phyloP scores from a whole-genome alignment of 129 eudicot genomes.

The Flaveria bidentis region DNA sequence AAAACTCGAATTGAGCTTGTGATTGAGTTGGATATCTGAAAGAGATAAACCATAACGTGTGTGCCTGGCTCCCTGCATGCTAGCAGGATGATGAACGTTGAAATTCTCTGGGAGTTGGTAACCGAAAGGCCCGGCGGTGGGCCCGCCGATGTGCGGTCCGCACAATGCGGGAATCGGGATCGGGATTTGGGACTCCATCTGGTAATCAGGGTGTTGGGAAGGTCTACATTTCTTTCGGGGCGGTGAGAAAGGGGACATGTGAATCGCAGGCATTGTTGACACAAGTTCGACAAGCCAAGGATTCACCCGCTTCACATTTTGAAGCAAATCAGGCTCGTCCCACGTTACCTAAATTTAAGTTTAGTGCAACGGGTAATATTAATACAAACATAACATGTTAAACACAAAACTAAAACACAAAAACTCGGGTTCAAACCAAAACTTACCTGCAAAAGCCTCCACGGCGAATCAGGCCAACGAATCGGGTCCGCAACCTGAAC shows the following conservation, averaged over 20 bases:
- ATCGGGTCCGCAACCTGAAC: slow-evolving; percentile 85
- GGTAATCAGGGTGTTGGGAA: slow-evolving; percentile 69
- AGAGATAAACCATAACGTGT: slow-evolving; percentile 75
- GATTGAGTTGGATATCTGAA: slow-evolving; percentile 70
- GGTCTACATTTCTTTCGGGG: slow-evolving; percentile 79
- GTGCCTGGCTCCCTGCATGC: slow-evolving; percentile 99
- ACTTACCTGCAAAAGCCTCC: slow-evolving; percentile 96
- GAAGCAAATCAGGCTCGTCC: slow-evolving; percentile 98
- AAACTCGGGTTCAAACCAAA: not conserved
- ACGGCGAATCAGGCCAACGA: slow-evolving; percentile 97
- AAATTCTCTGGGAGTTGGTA: slow-evolving; percentile 64
- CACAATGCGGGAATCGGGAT: slow-evolving; percentile 59
- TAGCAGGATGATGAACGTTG: slow-evolving; percentile 75
- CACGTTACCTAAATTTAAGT: slow-evolving; percentile 63
- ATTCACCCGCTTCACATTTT: slow-evolving; percentile 87
- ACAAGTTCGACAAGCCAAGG: slow-evolving; percentile 98
- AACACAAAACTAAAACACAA: not conserved
- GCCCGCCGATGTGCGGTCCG: slow-evolving; percentile 51
- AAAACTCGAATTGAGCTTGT: slow-evolving; percentile 54
- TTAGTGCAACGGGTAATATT: not conserved
- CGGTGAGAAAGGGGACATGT: slow-evolving; percentile 87
- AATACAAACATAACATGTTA: not conserved
- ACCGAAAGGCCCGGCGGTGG: slow-evolving; percentile 59
- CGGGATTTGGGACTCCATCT: slow-evolving; percentile 56
- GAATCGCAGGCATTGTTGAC: slow-evolving; percentile 81